Conservation (phyloP, 2,329 filamentous ascomycete genomes). For the Xylariales sp. region DNA sequence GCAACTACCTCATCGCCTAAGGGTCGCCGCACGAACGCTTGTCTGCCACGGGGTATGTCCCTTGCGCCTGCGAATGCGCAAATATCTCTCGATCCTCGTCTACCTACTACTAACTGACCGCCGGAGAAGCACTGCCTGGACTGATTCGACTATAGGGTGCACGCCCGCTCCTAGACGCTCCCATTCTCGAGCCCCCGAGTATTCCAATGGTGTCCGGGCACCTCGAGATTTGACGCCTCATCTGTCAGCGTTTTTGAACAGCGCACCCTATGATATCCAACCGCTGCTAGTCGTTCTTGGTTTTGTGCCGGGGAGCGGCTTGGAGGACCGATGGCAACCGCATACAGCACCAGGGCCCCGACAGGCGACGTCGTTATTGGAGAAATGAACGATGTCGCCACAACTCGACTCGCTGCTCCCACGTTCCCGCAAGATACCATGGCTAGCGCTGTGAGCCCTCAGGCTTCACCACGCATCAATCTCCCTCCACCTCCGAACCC, state of each 20-base stretch:
- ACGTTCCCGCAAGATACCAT: slow-evolving; percentile 48
- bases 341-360: slow-evolving; percentile 54
- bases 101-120: not conserved
- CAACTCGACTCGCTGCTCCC: slow-evolving; percentile 45
- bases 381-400: slow-evolving; percentile 41
- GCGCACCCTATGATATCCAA: slow-evolving; percentile 46
- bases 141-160: slow-evolving; percentile 33
- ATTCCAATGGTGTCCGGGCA: slow-evolving; percentile 39
- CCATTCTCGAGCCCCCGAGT: slow-evolving; percentile 25
- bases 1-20: not conserved
- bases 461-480: slow-evolving; percentile 52
- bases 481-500: slow-evolving; percentile 70
- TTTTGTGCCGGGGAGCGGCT: slow-evolving; percentile 50
- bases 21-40: not conserved
- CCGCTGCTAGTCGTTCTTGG: slow-evolving; percentile 44
- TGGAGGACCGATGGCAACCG: slow-evolving; percentile 49
- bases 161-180: slow-evolving; percentile 10
- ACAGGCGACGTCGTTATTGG: slow-evolving; percentile 45
- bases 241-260: slow-evolving; percentile 30
- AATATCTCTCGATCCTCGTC: not conserved
- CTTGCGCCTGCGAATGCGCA: slow-evolving; percentile 16
- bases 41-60: slow-evolving; percentile 29
- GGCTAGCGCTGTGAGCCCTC: slow-evolving; percentile 46
- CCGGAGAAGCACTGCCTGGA: slow-evolving; percentile 15
- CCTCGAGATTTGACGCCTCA: slow-evolving; percentile 35